These are phyloP conservation scores for Hypoxylon rubiginosum DNA, from an alignment of 2,329 filamentous ascomycete species.

Conservation along the genomic window DNA sequence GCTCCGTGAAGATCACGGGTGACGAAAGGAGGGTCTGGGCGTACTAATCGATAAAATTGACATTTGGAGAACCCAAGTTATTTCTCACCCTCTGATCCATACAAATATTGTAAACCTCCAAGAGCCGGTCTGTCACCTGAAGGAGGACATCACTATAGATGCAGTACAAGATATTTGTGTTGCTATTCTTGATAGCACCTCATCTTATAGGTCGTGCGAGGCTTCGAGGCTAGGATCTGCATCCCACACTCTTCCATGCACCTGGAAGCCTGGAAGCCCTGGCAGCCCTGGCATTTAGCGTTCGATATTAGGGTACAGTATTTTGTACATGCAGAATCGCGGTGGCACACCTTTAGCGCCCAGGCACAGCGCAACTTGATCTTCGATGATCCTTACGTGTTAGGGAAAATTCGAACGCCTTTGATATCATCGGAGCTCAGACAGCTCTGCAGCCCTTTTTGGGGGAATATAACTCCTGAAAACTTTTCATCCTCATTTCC, in stretches of 20 bases:
- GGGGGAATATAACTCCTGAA: slow-evolving; percentile 9
- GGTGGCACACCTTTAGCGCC: slow-evolving; percentile 28
- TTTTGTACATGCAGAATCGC: slow-evolving; percentile 31
- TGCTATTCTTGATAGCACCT: neutral
- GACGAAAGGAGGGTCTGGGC: slow-evolving; percentile 29
- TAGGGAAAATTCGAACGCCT: slow-evolving; percentile 31
- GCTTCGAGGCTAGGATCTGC: neutral
- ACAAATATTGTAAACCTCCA: slow-evolving; percentile 1
- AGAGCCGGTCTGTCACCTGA: neutral
- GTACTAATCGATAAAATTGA: slow-evolving; percentile 16
- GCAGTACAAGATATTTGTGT: neutral
- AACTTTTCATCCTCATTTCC: slow-evolving; percentile 3
- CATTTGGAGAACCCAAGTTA: neutral
- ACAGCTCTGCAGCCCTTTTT: slow-evolving; percentile 24
- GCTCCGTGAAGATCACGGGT: slow-evolving; percentile 32
- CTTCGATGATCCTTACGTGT: slow-evolving; percentile 37
- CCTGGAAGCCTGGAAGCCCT: slow-evolving; percentile 1
- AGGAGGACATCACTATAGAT: neutral
- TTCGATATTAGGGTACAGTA: slow-evolving; percentile 26
- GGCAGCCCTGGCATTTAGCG: neutral
- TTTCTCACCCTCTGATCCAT: too few species aligned
- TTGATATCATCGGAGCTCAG: slow-evolving; percentile 40
- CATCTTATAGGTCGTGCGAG: neutral
- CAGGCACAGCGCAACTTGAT: slow-evolving; percentile 34
- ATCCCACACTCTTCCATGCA: neutral